Base-by-base conservation (phyloP, 352 stramenopile species). In the Phytopythium boreale region DNA sequence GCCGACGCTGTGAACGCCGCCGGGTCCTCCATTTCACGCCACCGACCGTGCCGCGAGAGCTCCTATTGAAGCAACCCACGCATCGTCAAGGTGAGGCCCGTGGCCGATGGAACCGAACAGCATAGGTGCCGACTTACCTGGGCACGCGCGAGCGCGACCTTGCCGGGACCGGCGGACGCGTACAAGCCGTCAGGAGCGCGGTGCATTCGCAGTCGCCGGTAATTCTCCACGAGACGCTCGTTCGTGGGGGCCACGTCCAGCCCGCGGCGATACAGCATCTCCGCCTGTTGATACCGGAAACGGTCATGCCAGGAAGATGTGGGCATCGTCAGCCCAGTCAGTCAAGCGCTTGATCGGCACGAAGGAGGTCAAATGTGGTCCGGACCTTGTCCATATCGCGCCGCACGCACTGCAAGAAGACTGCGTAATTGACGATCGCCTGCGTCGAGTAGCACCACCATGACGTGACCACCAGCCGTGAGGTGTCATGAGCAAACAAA, bases 341-440 rank as follows among this genome's bases (percentile, higher is more conserved):
- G 20, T 10, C 31, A 65, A 24, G 17, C 39, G 24, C 41, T 2
- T 31, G 46, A 31, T 31, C 44, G 44, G 5, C 46, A 17, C 12
- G 22, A 31, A 52, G 46, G 9, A 15, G 22, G 26, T 6, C 22
- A 27, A 31, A 14, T 6, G 22, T 2, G 22, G 8, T 10, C 22
- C n/a, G n/a, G 15, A 87, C 79, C 56, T 78, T 85, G 62, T 91
- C 80, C 22, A 93, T 62, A 2, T 92, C 84, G 20, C 75, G 67
- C 27, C 69, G 68, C 10, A 90, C 66, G 51, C 72, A 86, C 59
- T 94, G 80, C 31, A 78, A 52, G 44, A 81, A 93, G 6, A 84
- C 71, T 0, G 85, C 85, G 44, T 87, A 91, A 34, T 84, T 88
- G 6, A 74, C 80, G 24, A 94, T 64, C 26, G 77, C 66, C 81